Evolutionary conservation across 805 yeast species (phyloP), one percentile per base, ranked within the genome.

Genomic region (Metschnikowia kunwiensis): DNA sequence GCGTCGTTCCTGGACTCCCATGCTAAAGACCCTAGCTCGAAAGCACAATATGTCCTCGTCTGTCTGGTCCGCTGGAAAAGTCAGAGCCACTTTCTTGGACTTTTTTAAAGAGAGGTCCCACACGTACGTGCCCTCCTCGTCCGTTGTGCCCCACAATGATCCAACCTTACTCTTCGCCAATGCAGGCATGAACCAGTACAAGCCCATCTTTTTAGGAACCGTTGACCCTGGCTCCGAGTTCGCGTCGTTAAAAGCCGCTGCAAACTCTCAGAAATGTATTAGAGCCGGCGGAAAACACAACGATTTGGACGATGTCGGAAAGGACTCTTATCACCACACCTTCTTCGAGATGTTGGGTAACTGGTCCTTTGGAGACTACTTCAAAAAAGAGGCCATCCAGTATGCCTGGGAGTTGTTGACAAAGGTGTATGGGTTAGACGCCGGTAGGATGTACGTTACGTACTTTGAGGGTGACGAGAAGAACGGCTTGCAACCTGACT

Each of bases 261-360:
- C 78, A 51, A 91, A 93, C 74, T 87, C 97, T 11, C 99, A 93
- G 60, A 93, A 93, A 65, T 93, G 97, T 76, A 91, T 93, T 55
- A 82, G 99, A 70, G 99, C 99, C 21, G 99, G 99, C 65, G 99
- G 99, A 63, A 93, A 93, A 66, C 99, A 93, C 66, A 84, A 84
- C 53, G 98, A 93, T 69, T 77, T 93, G 58, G 99, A 93, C 61
- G 99, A 93, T 64, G 99, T 93, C 32, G 99, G 99, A 47, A 80
- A 84, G 57, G 99, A 93, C 65, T 86, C 95, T 35, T 93, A 93
- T 60, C 99, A 93, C 63, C 99, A 93, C 64, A 93, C 99, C 12
- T 94, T 94, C 59, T 93, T 93, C 53, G 99, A 93, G 70, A 93
- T 93, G 99, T 77, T 93, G 66, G 99, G 99, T 56, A 93, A 93